Base-by-base conservation (phyloP, 1,139 yeast genomes). In the Hansenula lynferdii region DNA sequence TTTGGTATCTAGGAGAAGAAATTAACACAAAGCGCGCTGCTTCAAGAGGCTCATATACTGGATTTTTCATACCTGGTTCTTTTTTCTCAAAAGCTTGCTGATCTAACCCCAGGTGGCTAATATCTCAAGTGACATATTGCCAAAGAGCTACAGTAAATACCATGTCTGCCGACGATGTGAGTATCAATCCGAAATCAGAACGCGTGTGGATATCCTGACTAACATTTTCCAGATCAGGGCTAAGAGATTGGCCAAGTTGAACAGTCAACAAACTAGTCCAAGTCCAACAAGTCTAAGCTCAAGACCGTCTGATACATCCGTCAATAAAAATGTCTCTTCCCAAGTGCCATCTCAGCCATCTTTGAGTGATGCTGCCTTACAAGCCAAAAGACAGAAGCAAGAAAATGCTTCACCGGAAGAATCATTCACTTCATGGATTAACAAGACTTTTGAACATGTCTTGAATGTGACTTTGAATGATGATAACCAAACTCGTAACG, bases 161-260 rank as follows among this genome's bases (percentile, higher is more conserved):
- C 4, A 31, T 31, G 34, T 31, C 34, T n/a, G 34, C 34, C 23
- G 34, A 31, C 8, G 32, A n/a, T n/a, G n/a, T n/a, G n/a, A n/a
- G n/a, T n/a, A n/a, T n/a, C n/a, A n/a, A n/a, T n/a, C n/a, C n/a
- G n/a, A n/a, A n/a, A n/a, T n/a, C n/a, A n/a, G n/a, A n/a, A n/a
- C n/a, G n/a, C n/a, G n/a, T n/a, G n/a, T n/a, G n/a, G n/a, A n/a
- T n/a, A n/a, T n/a, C n/a, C n/a, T n/a, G n/a, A n/a, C n/a, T n/a
- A n/a, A n/a, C n/a, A n/a, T n/a, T n/a, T n/a, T n/a, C 21, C 3
- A 31, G 35, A 72, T 76, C 22, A 68, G 83, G 50, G 79, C 79
- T 30, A 76, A 74, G 51, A 57, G 83, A 35, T 12, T 31, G 28
- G 34, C 34, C 17, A 31, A 16, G 11, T 17, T 31, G 20, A 17